Conservation (phyloP, 495 filamentous ascomycete genomes). For the Penicillium waksmanii region DNA sequence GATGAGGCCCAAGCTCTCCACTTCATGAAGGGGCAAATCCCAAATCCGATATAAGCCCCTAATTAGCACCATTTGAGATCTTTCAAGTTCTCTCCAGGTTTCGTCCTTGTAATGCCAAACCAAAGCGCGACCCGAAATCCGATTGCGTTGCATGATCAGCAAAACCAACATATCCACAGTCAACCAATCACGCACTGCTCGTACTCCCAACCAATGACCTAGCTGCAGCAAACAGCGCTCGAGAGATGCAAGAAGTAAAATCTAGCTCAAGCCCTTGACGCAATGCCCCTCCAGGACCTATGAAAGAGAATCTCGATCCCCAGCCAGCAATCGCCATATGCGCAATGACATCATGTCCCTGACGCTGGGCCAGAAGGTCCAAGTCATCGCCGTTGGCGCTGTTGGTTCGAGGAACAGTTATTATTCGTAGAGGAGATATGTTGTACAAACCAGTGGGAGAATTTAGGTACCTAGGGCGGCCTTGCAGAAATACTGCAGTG, state of each 20-base stretch:
- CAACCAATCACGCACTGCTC: background rate
- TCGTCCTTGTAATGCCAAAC: background rate
- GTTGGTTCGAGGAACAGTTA: conserved; percentile 7
- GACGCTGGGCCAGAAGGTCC: background rate
- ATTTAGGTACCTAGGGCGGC: background rate
- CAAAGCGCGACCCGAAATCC: background rate
- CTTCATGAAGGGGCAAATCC: too few relatives aligned
- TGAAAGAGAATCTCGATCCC: background rate
- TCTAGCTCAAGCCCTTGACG: conserved; percentile 10
- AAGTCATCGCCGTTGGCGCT: conserved; percentile 4
- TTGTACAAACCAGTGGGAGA: conserved; percentile 1
- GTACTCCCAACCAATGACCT: background rate
- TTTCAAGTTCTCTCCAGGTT: background rate
- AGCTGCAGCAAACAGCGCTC: background rate
- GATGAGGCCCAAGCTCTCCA: too few relatives aligned
- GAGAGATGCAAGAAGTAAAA: background rate
- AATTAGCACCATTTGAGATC: background rate
- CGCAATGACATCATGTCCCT: conserved; percentile 15
- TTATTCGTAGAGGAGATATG: background rate
- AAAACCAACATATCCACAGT: conserved; percentile 6
- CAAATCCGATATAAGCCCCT: background rate
- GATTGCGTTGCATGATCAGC: conserved; percentile 7
- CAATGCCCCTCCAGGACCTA: background rate
- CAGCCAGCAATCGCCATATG: background rate
- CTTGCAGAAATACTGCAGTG: background rate